Percentiles rank a stretch among this genome's conserved stretches.
These are phyloP conservation scores for Pseudopithomyces chartarum DNA, from an alignment of 2,329 filamentous ascomycete species.

Conservation along the genomic window DNA sequence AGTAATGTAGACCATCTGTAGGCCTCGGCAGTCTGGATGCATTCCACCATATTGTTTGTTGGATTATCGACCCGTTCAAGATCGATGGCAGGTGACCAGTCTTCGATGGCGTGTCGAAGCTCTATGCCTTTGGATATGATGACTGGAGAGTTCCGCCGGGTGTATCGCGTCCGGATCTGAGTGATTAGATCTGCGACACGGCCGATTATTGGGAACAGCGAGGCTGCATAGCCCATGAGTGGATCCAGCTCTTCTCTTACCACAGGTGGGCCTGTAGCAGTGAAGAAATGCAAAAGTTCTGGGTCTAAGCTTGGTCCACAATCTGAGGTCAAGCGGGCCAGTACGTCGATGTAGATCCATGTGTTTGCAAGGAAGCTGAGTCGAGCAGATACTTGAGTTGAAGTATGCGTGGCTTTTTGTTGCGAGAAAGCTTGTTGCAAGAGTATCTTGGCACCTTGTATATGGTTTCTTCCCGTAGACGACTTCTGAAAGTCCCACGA, in stretches of 20 bases:
- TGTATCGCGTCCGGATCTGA: constrained; percentile 55
- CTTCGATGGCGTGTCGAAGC: constrained; percentile 63
- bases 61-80: constrained; percentile 66
- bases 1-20: constrained; percentile 69
- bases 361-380: constrained; percentile 70
- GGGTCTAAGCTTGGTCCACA: constrained; percentile 59
- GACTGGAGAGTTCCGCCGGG: constrained; percentile 60
- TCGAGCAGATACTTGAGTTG: constrained; percentile 46
- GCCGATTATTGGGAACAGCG: constrained; percentile 69
- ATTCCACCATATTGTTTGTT: constrained; percentile 63
- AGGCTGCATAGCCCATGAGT: constrained; percentile 69
- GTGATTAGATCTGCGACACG: constrained; percentile 66
- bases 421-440: constrained; percentile 62
- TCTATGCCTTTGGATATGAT: constrained; percentile 66
- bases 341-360: constrained; percentile 74
- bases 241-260: constrained; percentile 60
- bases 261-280: constrained; percentile 23
- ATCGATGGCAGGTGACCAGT: constrained; percentile 61
- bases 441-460: constrained; percentile 66
- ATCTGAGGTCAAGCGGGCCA: constrained; percentile 68
- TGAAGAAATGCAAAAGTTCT: constrained; percentile 22
- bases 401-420: constrained; percentile 42
- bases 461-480: constrained; percentile 67
- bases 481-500: constrained; percentile 68
- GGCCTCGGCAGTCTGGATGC: constrained; percentile 68